Percentiles rank a stretch among this genome's conserved stretches.
phyloP scores from a whole-genome alignment of 2,329 filamentous ascomycete genomes.

The Ophiostoma tasmaniense region DNA sequence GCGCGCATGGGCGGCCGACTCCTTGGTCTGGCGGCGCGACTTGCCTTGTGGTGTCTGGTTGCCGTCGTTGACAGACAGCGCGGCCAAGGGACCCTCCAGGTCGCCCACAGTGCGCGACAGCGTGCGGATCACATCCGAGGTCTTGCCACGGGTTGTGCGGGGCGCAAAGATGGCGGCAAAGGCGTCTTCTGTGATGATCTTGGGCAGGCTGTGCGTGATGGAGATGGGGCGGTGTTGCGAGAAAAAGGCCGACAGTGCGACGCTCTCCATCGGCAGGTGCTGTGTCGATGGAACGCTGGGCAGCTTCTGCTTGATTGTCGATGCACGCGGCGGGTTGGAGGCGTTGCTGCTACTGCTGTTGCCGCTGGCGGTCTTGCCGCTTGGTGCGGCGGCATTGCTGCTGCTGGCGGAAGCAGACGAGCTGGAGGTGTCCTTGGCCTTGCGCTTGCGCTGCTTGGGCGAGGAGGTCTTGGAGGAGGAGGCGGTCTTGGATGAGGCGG shows the following conservation, averaged over 20 bases:
- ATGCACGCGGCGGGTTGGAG: conserved; percentile 25
- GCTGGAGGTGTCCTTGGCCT: not conserved
- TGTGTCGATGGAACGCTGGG: conserved; percentile 69
- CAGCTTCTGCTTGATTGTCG: conserved; percentile 41
- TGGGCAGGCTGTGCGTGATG: conserved; percentile 71
- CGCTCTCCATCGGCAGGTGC: conserved; percentile 59
- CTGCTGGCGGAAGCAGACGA: not conserved
- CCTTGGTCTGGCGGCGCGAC: conserved; percentile 25
- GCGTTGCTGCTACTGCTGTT: conserved; percentile 28
- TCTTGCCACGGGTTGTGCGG: conserved; percentile 37
- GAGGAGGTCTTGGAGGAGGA: conserved; percentile 5
- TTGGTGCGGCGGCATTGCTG: not conserved
- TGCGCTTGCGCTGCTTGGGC: conserved; percentile 8
- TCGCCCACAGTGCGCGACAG: conserved; percentile 52
- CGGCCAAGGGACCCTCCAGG: conserved; percentile 50
- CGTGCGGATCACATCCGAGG: conserved; percentile 58
- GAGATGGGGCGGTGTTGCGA: conserved; percentile 92
- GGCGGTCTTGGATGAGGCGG: not conserved
- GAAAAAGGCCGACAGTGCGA: conserved; percentile 87
- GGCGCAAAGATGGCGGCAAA: conserved; percentile 78
- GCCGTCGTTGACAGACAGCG: conserved; percentile 35
- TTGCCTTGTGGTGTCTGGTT: conserved; percentile 28
- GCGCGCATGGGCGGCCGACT: conserved; percentile 9
- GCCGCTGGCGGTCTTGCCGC: not conserved
- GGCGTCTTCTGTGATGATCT: conserved; percentile 58